A percentile compares a stretch with the other conserved stretches of the same genome.
Conservation (phyloP, 257 asterid genomes). For the Solanum chilense region DNA sequence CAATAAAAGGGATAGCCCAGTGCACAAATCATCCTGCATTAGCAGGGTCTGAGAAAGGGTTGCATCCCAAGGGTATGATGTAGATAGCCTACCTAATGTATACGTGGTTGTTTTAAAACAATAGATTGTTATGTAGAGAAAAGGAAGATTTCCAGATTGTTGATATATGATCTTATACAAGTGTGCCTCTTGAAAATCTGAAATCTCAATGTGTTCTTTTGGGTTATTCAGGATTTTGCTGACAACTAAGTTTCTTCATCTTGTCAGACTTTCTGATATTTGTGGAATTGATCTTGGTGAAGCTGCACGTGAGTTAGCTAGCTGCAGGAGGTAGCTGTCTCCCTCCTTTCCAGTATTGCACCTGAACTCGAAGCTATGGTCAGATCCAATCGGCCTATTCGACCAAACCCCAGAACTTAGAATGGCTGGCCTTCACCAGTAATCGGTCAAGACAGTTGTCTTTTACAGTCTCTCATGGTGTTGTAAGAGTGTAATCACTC, state of each 20-base stretch:
- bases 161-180: neutral
- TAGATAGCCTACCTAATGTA: neutral
- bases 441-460: neutral
- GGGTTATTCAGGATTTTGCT: neutral
- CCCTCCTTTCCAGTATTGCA: neutral
- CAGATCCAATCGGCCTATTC: neutral
- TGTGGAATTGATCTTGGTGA: constrained; percentile 47
- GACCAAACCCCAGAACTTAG: neutral
- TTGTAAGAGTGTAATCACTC: neutral
- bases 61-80: neutral
- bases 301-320: constrained; percentile 19
- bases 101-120: neutral
- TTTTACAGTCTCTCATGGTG: neutral
- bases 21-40: neutral
- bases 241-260: neutral
- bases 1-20: neutral
- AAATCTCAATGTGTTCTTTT: neutral
- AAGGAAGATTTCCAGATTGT: neutral
- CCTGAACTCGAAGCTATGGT: neutral
- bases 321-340: neutral
- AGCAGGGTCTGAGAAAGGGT: neutral
- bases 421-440: constrained; percentile 12
- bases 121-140: neutral
- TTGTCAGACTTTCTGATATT: constrained; percentile 34
- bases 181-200: neutral